A percentile compares a stretch with the other conserved stretches of the same genome.
Conservation (phyloP, 352 stramenopile species). For the Stephanocyclus meneghinianus region DNA sequence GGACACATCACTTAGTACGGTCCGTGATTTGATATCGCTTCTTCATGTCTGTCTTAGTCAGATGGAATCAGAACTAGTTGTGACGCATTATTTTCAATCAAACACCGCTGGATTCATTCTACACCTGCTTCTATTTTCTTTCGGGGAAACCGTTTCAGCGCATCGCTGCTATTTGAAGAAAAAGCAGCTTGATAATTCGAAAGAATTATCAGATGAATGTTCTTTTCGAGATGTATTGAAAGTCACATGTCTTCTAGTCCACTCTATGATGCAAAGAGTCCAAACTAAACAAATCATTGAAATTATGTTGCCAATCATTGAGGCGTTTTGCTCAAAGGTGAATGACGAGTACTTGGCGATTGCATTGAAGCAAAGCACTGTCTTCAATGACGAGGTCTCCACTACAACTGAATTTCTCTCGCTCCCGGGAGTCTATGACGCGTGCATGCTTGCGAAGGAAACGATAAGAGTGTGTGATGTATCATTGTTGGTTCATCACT, state of each 20-base stretch:
- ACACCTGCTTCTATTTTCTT: constrained; percentile 15
- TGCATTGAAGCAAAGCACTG: constrained; percentile 11
- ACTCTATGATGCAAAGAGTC: constrained; percentile 17
- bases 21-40: constrained; percentile 30
- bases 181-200: background rate
- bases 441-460: constrained; percentile 14
- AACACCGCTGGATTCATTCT: constrained; percentile 15
- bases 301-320: constrained; percentile 29
- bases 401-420: constrained; percentile 17
- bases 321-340: constrained; percentile 28
- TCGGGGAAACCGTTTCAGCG: constrained; percentile 3
- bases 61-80: constrained; percentile 30
- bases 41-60: constrained; percentile 30
- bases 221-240: constrained; percentile 3
- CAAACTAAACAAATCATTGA: constrained; percentile 5
- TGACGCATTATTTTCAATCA: constrained; percentile 36
- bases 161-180: background rate
- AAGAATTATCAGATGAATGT: background rate
- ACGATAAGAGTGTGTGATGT: constrained; percentile 13
- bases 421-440: constrained; percentile 31
- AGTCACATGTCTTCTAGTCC: constrained; percentile 18
- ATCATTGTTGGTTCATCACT: constrained; percentile 18
- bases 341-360: constrained; percentile 32
- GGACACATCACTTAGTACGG: background rate
- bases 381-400: background rate